Evolutionary conservation across 2,329 filamentous ascomycete species (phyloP).

Genomic region (Dactylellina parvicollis): DNA sequence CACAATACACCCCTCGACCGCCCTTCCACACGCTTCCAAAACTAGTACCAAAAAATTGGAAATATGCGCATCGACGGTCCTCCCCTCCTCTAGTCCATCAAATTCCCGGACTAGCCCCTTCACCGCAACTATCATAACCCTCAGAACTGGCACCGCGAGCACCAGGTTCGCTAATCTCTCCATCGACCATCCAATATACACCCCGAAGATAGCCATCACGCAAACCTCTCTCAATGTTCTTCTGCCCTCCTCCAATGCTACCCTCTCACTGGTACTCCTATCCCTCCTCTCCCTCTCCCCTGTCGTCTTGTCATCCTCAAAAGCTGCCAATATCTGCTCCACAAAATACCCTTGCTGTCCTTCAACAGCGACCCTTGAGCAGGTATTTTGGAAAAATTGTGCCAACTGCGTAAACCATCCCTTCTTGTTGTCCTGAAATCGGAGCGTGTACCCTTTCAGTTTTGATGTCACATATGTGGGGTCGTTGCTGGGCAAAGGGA

Average conservation of each 20-base stretch:
- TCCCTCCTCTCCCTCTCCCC: too few species aligned
- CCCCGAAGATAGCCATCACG: conserved; percentile 19
- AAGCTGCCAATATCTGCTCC: conserved; percentile 66
- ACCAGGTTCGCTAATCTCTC: conserved; percentile 26
- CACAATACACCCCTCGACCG: conserved; percentile 17
- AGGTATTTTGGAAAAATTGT: conserved; percentile 69
- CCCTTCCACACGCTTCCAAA: conserved; percentile 31
- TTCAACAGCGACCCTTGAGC: conserved; percentile 69
- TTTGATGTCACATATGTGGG: conserved; percentile 72
- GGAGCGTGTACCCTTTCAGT: conserved; percentile 69
- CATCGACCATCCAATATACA: conserved; percentile 24
- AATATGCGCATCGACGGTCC: conserved; percentile 33
- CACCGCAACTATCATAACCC: conserved; percentile 14
- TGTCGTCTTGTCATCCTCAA: conserved; percentile 23
- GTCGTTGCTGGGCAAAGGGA: conserved; percentile 70
- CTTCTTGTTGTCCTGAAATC: conserved; percentile 62
- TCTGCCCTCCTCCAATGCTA: background rate
- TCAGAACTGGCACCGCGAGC: conserved; percentile 26
- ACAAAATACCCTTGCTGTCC: conserved; percentile 69
- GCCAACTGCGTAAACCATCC: conserved; percentile 67
- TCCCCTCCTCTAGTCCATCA: conserved; percentile 40
- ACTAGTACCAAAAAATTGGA: conserved; percentile 21
- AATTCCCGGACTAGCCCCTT: conserved; percentile 19
- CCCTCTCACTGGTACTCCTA: conserved; percentile 7
- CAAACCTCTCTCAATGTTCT: conserved; percentile 32